Base-by-base conservation (phyloP, 2,329 filamentous ascomycete genomes). In the Alternaria ventricosa region DNA sequence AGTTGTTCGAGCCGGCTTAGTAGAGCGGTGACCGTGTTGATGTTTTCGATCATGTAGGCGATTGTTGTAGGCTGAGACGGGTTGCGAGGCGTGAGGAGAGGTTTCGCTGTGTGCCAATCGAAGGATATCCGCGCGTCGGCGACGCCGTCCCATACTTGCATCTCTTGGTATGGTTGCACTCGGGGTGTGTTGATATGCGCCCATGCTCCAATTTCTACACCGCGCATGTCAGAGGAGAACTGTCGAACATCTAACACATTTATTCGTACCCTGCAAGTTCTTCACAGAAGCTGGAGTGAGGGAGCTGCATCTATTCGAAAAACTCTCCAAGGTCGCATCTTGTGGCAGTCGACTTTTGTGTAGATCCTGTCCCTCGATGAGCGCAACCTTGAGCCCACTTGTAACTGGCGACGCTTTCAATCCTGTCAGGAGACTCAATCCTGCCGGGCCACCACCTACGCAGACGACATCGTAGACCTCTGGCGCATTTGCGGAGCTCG, bases 111-210 rank as follows among this genome's bases (percentile, higher is more conserved):
- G 59, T 85, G 83, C 90, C 90, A 92, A 81, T 96, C 92, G 79
- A 99, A 99, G 71, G 93, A 91, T 78, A 99, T 96, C 71, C 90
- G 88, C 36, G 94, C 92, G 63, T 89, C 94, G 44, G 92, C 92
- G 60, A 97, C 88, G 66, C 95, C 96, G 79, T 99, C 96, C 96
- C 96, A 99, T 30, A 98, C 96, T 79, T 97, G 92, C 96, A 99
- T 99, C 73, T 95, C 92, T 63, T 96, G 90, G 80, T 97, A 99
- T 1, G 90, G 87, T 82, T 97, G 94, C 33, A 96, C 88, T 30
- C 96, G 89, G 6, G 88, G 84, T 45, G 85, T 82, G 70, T 92
- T 87, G 64, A 97, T 84, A 75, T 96, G 89, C 7, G 85, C 77
- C 96, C 95, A 98, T 54, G 91, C 94, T 36, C 95, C 96, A 64